Percentiles rank a stretch among this genome's conserved stretches.
Evolutionary conservation across 2,329 filamentous ascomycete genomes (phyloP).

Genomic region (Sporothrix mexicana): DNA sequence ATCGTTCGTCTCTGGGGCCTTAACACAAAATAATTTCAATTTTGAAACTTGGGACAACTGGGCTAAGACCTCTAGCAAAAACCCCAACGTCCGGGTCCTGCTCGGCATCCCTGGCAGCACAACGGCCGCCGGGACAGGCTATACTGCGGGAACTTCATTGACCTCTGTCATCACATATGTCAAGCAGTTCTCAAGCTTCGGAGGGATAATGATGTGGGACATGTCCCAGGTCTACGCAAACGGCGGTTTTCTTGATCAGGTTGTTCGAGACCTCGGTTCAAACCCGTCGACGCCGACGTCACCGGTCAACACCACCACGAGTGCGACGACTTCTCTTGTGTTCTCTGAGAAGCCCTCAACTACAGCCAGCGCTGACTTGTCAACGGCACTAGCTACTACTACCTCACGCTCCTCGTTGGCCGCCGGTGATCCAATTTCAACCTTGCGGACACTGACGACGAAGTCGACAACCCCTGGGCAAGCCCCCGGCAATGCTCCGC

Average conservation of each 20-base stretch:
- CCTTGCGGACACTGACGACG: constrained; percentile 35
- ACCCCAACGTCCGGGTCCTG: constrained; percentile 65
- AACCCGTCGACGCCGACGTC: constrained; percentile 30
- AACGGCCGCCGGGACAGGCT: constrained; percentile 61
- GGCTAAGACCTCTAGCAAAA: constrained; percentile 63
- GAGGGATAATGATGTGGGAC: constrained; percentile 74
- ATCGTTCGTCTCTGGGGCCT: constrained; percentile 54
- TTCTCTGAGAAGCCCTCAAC: not conserved
- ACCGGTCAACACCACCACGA: constrained; percentile 30
- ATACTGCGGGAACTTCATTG: constrained; percentile 55
- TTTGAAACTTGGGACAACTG: constrained; percentile 69
- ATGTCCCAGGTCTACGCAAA: constrained; percentile 66
- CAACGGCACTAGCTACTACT: constrained; percentile 36
- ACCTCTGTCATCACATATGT: constrained; percentile 58
- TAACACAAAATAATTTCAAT: constrained; percentile 62
- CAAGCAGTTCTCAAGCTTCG: constrained; percentile 64
- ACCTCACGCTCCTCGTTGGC: constrained; percentile 37
- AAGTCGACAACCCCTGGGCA: not conserved
- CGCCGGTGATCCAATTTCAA: constrained; percentile 37
- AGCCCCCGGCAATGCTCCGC: not conserved
- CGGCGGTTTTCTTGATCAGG: constrained; percentile 57
- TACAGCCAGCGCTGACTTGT: not conserved
- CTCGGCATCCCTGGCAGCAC: constrained; percentile 63
- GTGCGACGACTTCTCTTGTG: constrained; percentile 29
- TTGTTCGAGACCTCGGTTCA: constrained; percentile 47